Evolutionary conservation across 1,139 yeast species (phyloP).

Genomic region (Magnusiomyces sp.): DNA sequence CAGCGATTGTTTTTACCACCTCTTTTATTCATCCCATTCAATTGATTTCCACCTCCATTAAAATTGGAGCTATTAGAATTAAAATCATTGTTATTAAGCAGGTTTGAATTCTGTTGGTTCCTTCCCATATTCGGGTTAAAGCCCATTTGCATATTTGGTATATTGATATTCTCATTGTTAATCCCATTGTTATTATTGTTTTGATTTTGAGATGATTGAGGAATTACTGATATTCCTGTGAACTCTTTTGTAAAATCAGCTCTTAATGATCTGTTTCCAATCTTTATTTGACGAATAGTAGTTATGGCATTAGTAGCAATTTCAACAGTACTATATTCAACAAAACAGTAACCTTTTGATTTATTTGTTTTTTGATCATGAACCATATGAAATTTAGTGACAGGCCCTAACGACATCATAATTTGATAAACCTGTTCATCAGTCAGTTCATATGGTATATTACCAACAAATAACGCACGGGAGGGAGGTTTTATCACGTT

Average conservation of each 20-base stretch:
- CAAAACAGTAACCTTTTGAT: slow-evolving; percentile 74
- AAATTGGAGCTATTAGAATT: background rate
- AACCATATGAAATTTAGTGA: slow-evolving; percentile 53
- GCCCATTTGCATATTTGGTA: background rate
- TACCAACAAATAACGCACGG: slow-evolving; percentile 49
- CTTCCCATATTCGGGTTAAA: background rate
- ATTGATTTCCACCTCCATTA: background rate
- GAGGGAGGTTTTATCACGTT: slow-evolving; percentile 29
- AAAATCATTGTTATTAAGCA: too few species aligned
- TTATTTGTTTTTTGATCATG: slow-evolving; percentile 75
- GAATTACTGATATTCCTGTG: slow-evolving; percentile 5
- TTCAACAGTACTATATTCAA: slow-evolving; percentile 54
- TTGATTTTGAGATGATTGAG: slow-evolving; percentile 5
- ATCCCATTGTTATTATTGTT: slow-evolving; percentile 12
- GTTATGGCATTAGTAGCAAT: slow-evolving; percentile 50
- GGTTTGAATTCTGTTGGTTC: too few species aligned
- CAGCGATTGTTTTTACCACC: slow-evolving; percentile 1
- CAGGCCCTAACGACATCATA: slow-evolving; percentile 69
- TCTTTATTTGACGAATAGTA: slow-evolving; percentile 47
- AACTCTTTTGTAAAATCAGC: slow-evolving; percentile 57
- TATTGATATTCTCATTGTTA: slow-evolving; percentile 7
- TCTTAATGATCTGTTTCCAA: slow-evolving; percentile 56
- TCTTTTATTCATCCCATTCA: background rate
- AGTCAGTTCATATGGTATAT: slow-evolving; percentile 68
- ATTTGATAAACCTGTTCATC: slow-evolving; percentile 81